phyloP scores from a whole-genome alignment of 2,329 filamentous ascomycete species.

The Chrysosporium queenslandicum region DNA sequence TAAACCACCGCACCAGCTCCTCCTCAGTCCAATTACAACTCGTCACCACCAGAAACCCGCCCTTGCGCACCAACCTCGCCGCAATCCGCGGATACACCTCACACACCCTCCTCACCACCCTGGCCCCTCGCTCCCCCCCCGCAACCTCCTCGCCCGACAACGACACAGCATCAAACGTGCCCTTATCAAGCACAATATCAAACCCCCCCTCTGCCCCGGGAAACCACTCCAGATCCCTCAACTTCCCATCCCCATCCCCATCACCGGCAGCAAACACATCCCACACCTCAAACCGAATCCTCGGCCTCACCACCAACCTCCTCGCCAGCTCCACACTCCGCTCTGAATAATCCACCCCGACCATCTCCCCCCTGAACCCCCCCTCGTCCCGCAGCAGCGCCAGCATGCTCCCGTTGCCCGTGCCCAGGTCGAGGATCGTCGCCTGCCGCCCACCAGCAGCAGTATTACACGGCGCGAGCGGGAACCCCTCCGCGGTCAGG shows the following conservation, averaged over 20 bases:
- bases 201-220: conserved; percentile 48
- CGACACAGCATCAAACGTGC: conserved; percentile 91
- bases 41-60: conserved; percentile 72
- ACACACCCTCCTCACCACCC: conserved; percentile 47
- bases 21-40: conserved; percentile 97
- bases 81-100: conserved; percentile 66
- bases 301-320: conserved; percentile 51
- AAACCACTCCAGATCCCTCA: conserved; percentile 29
- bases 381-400: conserved; percentile 61
- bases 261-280: conserved; percentile 45
- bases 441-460: conserved; percentile 19
- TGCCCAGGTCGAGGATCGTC: conserved; percentile 73
- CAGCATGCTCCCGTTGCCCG: conserved; percentile 87
- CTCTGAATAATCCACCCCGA: conserved; percentile 81
- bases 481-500: conserved; percentile 44
- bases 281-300: conserved; percentile 50
- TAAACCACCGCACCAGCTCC: conserved; percentile 75
- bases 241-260: neutral
- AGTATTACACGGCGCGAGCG: conserved; percentile 34
- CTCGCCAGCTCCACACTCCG: conserved; percentile 64
- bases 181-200: conserved; percentile 93
- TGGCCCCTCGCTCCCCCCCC: conserved; percentile 43
- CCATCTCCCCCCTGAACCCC: conserved; percentile 58
- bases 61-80: conserved; percentile 55
- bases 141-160: conserved; percentile 40